Evolutionary conservation across 208 protist genomes (phyloP), one percentile per base, ranked within the genome.

Genomic region (Entamoeba invadens): DNA sequence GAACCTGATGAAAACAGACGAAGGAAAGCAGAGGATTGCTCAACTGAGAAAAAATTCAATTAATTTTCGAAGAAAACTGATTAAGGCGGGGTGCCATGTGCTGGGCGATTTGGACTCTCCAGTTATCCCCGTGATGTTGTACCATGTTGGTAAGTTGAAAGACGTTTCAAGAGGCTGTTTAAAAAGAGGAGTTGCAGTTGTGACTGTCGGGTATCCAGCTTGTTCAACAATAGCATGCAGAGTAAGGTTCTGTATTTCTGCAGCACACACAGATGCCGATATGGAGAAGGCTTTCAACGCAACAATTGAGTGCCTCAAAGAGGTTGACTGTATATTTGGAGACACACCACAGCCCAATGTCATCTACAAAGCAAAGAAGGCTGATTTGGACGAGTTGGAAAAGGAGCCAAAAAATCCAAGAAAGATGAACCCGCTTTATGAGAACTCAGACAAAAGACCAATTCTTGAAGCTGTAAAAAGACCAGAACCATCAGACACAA

Each of bases 151-250:
- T 91, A 98, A 98, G 95, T 96, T 99, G 46, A 95, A 96, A 45
- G 94, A 95, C 35, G 97, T 99, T 91, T 98, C 96, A 10, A 93
- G 97, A 31, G 91, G 97, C 93, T 97, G 95, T 94, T 95, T 98
- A 5, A 96, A 97, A 93, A 95, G 97, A 87, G 96, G 96, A 68
- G 93, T 99, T 42, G 98, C 97, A 21, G 97, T 98, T 35, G 98
- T 99, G 3, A 97, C 99, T 12, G 98, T 99, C 31, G 98, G 98
- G 94, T 99, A 97, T 96, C 98, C 98, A n/a, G 98, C 98, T 5
- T 98, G 98, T 5, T 97, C 97, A 8, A 95, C 99, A 42, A 95
- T 98, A 10, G 95, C 96, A 51, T 96, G 96, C n/a, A 96, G 98
- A 47, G 96, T 98, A 35, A 94, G 96, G 35, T 97, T 97, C 93